Evolutionary conservation across 352 stramenopile genomes (phyloP).

Genomic region (Phytophthora pisi): DNA sequence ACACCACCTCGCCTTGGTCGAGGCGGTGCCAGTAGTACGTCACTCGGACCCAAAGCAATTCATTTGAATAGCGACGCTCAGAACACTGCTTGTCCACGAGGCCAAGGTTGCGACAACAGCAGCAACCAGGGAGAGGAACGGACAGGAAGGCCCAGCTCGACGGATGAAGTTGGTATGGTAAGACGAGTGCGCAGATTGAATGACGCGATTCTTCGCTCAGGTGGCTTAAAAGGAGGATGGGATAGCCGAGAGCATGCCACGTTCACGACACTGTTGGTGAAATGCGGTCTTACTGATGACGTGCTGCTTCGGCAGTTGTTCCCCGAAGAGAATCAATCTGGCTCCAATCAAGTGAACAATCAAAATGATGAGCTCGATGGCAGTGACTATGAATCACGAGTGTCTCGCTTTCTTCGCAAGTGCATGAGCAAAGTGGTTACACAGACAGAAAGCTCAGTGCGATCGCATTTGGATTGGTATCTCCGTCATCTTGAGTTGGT

Average conservation of each 20-base stretch:
- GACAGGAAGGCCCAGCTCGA: background rate
- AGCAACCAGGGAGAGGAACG: constrained; percentile 16
- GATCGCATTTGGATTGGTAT: constrained; percentile 76
- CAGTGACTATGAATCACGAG: constrained; percentile 48
- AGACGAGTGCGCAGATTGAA: constrained; percentile 58
- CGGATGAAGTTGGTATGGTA: constrained; percentile 46
- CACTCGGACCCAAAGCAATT: no score
- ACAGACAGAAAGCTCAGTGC: constrained; percentile 55
- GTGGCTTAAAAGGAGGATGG: constrained; percentile 62
- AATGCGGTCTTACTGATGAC: constrained; percentile 53
- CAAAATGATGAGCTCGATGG: constrained; percentile 1
- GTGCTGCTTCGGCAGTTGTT: constrained; percentile 41
- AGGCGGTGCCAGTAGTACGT: background rate
- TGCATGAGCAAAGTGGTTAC: constrained; percentile 62
- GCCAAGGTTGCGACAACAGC: background rate
- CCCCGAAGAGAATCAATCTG: constrained; percentile 1
- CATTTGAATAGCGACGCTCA: constrained; percentile 8
- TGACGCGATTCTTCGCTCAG: constrained; percentile 56
- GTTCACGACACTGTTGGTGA: constrained; percentile 52
- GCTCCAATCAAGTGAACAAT: constrained; percentile 17
- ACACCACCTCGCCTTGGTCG: constrained; percentile 1
- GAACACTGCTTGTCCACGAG: background rate
- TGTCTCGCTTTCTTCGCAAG: constrained; percentile 56
- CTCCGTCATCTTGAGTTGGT: constrained; percentile 53
- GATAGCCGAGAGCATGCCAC: constrained; percentile 57